Percentiles rank a stretch among this genome's conserved stretches.
Conservation (phyloP, 352 stramenopile species). For the Pythium aphanidermatum region DNA sequence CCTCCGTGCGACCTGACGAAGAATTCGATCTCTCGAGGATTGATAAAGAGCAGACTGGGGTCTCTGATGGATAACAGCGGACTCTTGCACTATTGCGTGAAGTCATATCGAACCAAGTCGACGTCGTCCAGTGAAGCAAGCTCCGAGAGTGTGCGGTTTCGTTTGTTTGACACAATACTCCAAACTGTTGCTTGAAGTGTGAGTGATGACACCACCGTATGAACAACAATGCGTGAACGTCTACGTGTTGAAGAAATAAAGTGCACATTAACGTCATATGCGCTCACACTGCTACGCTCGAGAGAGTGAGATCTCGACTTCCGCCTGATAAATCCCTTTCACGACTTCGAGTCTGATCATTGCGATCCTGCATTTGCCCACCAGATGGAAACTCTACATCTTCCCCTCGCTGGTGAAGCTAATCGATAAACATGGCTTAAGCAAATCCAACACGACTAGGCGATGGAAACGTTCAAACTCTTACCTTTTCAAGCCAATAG, state of each 20-base stretch:
- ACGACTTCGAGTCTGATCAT: background rate
- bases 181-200: conserved; percentile 7
- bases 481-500: conserved; percentile 86
- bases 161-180: conserved; percentile 62
- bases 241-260: too few relatives aligned
- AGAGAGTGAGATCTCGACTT: conserved; percentile 6
- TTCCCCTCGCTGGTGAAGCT: conserved; percentile 63
- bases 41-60: conserved; percentile 46
- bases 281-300: conserved; percentile 11
- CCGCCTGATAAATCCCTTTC: background rate
- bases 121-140: conserved; percentile 1
- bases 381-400: too few relatives aligned
- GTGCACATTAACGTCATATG: too few relatives aligned
- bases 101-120: conserved; percentile 44
- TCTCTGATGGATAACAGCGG: conserved; percentile 22
- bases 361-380: conserved; percentile 12
- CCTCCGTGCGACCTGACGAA: conserved; percentile 53
- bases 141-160: conserved; percentile 37
- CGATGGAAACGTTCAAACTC: background rate
- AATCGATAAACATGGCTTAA: conserved; percentile 9
- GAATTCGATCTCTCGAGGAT: conserved; percentile 37
- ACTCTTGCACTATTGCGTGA: conserved; percentile 57
- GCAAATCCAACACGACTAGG: conserved; percentile 3
- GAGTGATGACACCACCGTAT: too few relatives aligned
- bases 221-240: too few relatives aligned